Conservation (phyloP, 2,329 filamentous ascomycete species). For the Curvularia sp. region DNA sequence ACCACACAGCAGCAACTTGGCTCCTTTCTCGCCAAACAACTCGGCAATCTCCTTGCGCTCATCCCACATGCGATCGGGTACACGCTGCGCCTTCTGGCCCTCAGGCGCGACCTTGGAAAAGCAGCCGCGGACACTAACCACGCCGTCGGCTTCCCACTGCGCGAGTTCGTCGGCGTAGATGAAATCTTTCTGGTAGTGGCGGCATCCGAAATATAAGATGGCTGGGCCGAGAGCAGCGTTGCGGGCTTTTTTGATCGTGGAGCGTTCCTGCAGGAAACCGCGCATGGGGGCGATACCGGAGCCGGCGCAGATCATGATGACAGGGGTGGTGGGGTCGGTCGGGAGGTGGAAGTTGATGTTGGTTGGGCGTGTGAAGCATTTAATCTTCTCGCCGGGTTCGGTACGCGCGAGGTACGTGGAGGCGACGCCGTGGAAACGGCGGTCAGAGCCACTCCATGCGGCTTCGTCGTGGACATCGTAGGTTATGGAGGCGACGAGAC, state of each 20-base stretch:
- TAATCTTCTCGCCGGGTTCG: constrained; percentile 14
- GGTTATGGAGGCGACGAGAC: constrained; percentile 9
- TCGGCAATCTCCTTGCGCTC: constrained; percentile 53
- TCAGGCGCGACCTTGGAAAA: constrained; percentile 70
- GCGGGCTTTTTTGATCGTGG: constrained; percentile 23
- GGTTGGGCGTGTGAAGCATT: constrained; percentile 15
- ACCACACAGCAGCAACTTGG: constrained; percentile 69
- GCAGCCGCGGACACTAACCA: constrained; percentile 14
- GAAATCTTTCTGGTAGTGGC: constrained; percentile 60
- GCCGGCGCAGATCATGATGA: constrained; percentile 55
- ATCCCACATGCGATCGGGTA: constrained; percentile 58
- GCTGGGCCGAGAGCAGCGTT: constrained; percentile 60
- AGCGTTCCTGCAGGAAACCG: constrained; percentile 46
- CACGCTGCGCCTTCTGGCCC: constrained; percentile 60
- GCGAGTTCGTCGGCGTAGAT: constrained; percentile 66
- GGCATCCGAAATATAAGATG: constrained; percentile 68
- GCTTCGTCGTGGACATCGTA: constrained; percentile 16
- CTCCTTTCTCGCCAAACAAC: constrained; percentile 53
- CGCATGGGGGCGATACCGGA: constrained; percentile 43
- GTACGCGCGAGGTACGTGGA: constrained; percentile 10
- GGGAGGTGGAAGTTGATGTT: constrained; percentile 30
- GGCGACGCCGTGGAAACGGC: constrained; percentile 15
- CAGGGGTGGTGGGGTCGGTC: constrained; percentile 47
- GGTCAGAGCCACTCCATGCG: constrained; percentile 11
- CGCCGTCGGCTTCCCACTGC: constrained; percentile 14